Evolutionary conservation across 1,284 basidiomycete genomes (phyloP), one percentile per base, ranked within the genome.

Genomic region (Stereum hirsutum): DNA sequence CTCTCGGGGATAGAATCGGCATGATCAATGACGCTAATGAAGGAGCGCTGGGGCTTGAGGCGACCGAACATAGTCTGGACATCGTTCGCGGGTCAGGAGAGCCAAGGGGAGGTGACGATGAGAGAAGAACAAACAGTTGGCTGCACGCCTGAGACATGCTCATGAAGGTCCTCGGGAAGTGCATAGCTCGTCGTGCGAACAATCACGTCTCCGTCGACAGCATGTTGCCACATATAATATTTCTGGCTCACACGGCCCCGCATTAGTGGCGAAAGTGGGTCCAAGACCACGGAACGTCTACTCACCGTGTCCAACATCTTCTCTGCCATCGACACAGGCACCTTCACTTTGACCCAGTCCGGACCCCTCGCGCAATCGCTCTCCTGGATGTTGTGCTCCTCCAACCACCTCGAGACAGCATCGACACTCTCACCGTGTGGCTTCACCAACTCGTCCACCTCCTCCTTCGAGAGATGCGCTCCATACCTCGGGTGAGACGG

Each of bases 151-250:
- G 88, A 83, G 38, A 88, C 57, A 53, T 88, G 83, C 4, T 63
- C 60, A 49, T 79, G 70, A 19, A 89, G 57, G 45, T 70, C 48
- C 43, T 65, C 66, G 0, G 86, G 86, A 3, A 89, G 63, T 50
- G 77, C 78, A 60, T 88, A 89, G 39, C 65, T 66, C 3, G 74
- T 78, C 15, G 85, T 82, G 45, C 83, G 73, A 44, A 86, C 67
- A 25, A 81, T 54, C n/a, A 62, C 61, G 30, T 78, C 72, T 0
- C 75, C 75, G 24, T 64, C 71, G 20, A 64, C 59, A 6, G 56
- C 57, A 52, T 87, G 75, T 43, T 68, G 65, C 68, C 77, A 89
- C 21, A 78, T 15, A 30, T 42, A 31, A 37, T 48, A 49, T 32
- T 50, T 49, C 50, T 48, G 44, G 25, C 25, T n/a, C 35, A 21